Conservation (phyloP, 805 yeast species). For the Starmerella davenportii region DNA sequence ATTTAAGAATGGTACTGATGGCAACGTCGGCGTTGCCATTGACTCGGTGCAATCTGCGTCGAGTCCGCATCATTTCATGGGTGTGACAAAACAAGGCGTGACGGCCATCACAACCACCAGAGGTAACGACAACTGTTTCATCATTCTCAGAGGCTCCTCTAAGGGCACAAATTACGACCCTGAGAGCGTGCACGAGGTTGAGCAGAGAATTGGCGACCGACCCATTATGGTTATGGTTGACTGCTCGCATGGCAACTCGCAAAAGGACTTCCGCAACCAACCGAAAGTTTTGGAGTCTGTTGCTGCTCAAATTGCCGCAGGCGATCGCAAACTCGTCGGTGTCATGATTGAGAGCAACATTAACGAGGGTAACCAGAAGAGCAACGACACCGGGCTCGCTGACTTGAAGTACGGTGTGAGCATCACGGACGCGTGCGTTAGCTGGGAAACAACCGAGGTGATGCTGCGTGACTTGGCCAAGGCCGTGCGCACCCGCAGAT, state of each 20-base stretch:
- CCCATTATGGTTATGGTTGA: conserved; percentile 61
- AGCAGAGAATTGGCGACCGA: conserved; percentile 41
- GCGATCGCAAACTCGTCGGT: conserved; percentile 71
- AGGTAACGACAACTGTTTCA: conserved; percentile 88
- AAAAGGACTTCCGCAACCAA: conserved; percentile 85
- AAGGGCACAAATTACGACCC: conserved; percentile 84
- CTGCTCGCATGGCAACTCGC: conserved; percentile 95
- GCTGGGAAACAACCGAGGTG: conserved; percentile 71
- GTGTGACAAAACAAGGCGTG: conserved; percentile 91
- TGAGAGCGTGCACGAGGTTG: conserved; percentile 55
- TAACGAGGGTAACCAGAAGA: conserved; percentile 77
- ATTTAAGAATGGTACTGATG: conserved; percentile 97
- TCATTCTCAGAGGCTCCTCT: conserved; percentile 91
- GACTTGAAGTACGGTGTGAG: conserved; percentile 82
- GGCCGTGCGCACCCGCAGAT: conserved; percentile 60
- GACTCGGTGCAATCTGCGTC: conserved; percentile 90
- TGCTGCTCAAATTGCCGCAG: conserved; percentile 62
- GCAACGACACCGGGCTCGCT: conserved; percentile 38
- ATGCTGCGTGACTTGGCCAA: conserved; percentile 64
- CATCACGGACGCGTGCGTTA: conserved; percentile 92
- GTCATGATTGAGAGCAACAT: conserved; percentile 91
- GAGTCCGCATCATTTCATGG: conserved; percentile 85
- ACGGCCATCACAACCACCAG: conserved; percentile 92
- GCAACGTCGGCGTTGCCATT: conserved; percentile 75
- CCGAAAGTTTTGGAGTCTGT: conserved; percentile 76